Conservation (phyloP, 2,329 filamentous ascomycete species). For the Hypoxylon sp. region DNA sequence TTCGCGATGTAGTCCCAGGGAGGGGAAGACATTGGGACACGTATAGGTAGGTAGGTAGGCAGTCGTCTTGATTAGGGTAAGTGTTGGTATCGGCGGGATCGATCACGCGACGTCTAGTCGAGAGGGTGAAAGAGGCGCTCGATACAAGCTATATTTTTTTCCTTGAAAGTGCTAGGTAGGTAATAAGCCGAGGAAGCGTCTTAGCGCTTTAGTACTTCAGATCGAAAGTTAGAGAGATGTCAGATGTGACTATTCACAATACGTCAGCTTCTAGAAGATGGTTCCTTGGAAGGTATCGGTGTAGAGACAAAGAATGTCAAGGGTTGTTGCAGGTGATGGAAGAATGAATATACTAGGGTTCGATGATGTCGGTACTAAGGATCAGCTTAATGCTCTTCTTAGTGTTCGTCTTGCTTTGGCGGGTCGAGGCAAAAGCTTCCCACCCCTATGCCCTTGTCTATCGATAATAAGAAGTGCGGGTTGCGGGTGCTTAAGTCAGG, state of each 20-base stretch:
- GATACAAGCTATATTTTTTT: neutral
- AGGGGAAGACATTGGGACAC: constrained; percentile 63
- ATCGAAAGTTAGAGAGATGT: constrained; percentile 17
- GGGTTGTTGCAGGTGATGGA: constrained; percentile 8
- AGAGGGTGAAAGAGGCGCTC: neutral
- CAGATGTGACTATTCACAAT: too few relatives aligned
- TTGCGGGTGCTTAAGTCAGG: constrained; percentile 21
- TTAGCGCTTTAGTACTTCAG: constrained; percentile 5
- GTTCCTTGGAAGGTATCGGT: too few relatives aligned
- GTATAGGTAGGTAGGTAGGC: constrained; percentile 9
- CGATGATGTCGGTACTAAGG: constrained; percentile 33
- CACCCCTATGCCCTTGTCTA: constrained; percentile 7
- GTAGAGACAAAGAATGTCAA: constrained; percentile 14
- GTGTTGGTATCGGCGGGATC: constrained; percentile 3
- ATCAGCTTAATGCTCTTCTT: constrained; percentile 23
- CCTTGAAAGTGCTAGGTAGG: neutral
- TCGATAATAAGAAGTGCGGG: constrained; percentile 19
- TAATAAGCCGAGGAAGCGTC: constrained; percentile 7
- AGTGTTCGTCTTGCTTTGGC: constrained; percentile 5
- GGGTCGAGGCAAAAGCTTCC: constrained; percentile 15
- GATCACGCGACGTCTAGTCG: constrained; percentile 15
- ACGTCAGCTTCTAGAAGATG: too few relatives aligned
- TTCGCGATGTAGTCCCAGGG: constrained; percentile 99
- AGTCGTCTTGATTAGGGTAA: too few relatives aligned
- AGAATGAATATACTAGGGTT: constrained; percentile 13